Evolutionary conservation across 345 rosid genomes (phyloP), one percentile per base, ranked within the genome.

Genomic region (Eucalyptus pauciflora): DNA sequence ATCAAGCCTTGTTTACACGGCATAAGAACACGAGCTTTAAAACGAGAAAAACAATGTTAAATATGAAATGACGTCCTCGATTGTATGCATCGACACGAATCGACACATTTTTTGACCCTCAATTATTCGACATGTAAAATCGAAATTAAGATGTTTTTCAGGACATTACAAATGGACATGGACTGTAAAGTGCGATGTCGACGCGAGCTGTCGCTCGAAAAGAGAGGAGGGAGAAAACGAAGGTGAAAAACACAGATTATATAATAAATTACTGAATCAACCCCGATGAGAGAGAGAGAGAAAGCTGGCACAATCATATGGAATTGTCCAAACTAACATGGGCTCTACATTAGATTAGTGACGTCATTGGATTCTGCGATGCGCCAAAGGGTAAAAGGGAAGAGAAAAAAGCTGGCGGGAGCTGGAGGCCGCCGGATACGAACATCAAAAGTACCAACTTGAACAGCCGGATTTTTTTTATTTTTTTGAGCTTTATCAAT

Each of bases 361-460:
- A 76, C 83, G 83, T 76, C 83, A 76, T 20, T 7, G 29, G 83
- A 41, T 41, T 76, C 83, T 22, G 83, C 83, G 5, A 20, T 76
- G 83, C 13, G 48, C 83, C 25, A 10, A 20, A 43, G 48, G 13
- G 6, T 29, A 13, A 41, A 76, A 76, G 13, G 29, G 48, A 3
- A 10, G 15, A 27, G 69, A 13, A 11, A 41, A 76, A 41, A 76
- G 83, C 83, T 41, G 48, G 48, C 48, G 24, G 15, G 29, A 33
- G 83, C 83, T 76, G 83, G 48, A 76, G 83, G 48, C 48, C 83
- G 83, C 83, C 83, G 48, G 29, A 76, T 76, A 41, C 83, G 15
- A 76, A 76, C 83, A 76, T 76, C 83, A 37, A 76, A 33, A 76
- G 83, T 20, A 76, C 27, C 83, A 10, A 18, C 37, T 37, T 41